Base-by-base conservation (phyloP, 225 moss, liverwort and hornwort genomes). In the Marchantia paleacea region DNA sequence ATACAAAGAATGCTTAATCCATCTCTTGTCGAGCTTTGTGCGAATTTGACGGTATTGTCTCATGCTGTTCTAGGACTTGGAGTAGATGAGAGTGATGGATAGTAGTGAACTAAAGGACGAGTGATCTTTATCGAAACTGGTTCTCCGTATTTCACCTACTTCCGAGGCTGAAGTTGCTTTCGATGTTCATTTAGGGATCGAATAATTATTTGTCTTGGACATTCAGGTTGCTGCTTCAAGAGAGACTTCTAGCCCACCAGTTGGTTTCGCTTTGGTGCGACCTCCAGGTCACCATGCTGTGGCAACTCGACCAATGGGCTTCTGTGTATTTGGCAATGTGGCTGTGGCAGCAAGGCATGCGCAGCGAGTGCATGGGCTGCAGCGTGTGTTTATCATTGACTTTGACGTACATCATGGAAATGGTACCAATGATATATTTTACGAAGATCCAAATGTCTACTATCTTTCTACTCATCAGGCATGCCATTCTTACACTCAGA, bases 221-320 rank as follows among this genome's bases (percentile, higher is more conserved):
- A 25, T 85, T 73, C 73, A 93, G 90, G 89, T 97, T 58, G 88
- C 91, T 75, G 91, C 91, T 18, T 88, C 91, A 18, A 88, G 85
- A 88, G 93, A 89, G 84, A 94, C 94, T 52, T 81, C 82, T 57
- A 85, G 79, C 72, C 97, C 97, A 84, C 94, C 97, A n/a, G 85
- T 97, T 71, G 97, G 93, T 72, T 95, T 95, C 81, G 97, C 97
- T 72, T 80, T 97, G 62, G 89, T 97, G 50, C 86, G 97, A 57
- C 97, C 97, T 77, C 97, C 97, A 78, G 97, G 97, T 55, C 97
- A 95, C 83, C 97, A 97, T 85, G 97, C 97, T 77, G 83, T 95
- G 64, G 87, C 90, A 69, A 84, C 91, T 74, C 89, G 91, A 73
- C 97, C 97, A 14, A 95, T 97, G 97, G 97, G 97, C 5, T 97